Evolutionary conservation across 768 basidiomycete genomes (phyloP).

Genomic region (Russula dissimulans): DNA sequence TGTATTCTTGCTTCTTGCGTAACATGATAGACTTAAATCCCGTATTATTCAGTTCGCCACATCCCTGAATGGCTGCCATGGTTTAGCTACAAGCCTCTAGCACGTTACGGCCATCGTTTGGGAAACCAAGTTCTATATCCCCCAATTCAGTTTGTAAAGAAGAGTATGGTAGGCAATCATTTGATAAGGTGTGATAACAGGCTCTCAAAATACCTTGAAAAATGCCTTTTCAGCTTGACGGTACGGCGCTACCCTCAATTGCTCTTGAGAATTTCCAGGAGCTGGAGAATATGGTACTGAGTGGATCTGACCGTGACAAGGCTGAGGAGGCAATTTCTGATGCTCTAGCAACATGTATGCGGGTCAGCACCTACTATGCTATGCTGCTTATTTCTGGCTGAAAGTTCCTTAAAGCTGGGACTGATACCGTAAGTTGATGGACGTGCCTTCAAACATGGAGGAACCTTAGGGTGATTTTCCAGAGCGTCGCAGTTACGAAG

Average conservation of each 20-base stretch:
- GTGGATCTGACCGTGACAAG: neutral
- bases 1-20: neutral
- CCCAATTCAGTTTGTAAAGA: neutral
- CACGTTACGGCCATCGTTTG: neutral
- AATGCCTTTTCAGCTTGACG: neutral
- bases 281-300: neutral
- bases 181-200: neutral
- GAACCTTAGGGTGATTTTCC: neutral
- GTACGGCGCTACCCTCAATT: neutral
- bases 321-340: neutral
- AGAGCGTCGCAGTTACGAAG: neutral
- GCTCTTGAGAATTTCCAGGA: neutral
- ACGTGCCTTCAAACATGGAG: neutral
- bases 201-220: too few species aligned
- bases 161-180: neutral
- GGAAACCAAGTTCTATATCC: neutral
- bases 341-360: neutral
- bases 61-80: slow-evolving; percentile 6
- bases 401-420: neutral
- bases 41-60: neutral
- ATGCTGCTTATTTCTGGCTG: neutral
- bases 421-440: neutral
- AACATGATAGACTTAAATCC: neutral
- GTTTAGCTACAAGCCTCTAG: slow-evolving; percentile 3
- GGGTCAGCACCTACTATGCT: neutral